Percentiles rank a stretch among this genome's conserved stretches.
phyloP scores from a whole-genome alignment of 148 eudicot genomes.

The Pharnaceum exiguum region DNA sequence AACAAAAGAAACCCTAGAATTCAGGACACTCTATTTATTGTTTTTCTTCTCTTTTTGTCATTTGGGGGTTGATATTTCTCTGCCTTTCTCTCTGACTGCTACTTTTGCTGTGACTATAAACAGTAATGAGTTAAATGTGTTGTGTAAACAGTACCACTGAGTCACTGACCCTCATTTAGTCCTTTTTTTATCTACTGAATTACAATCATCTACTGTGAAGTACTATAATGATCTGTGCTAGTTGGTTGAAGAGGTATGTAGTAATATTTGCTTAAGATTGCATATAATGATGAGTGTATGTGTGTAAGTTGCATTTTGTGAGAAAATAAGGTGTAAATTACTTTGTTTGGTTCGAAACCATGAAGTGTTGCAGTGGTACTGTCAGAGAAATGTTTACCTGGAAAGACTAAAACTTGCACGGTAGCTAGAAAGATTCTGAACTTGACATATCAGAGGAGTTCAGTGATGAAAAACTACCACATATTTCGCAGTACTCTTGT shows the following conservation, averaged over 20 bases:
- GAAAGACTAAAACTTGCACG: constrained; percentile 17
- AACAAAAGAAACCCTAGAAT: constrained; percentile 11
- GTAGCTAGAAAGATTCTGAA: constrained; percentile 48
- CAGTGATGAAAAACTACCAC: constrained; percentile 28
- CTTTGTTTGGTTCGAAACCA: no score
- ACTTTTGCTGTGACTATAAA: neutral
- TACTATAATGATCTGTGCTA: no score
- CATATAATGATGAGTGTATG: no score
- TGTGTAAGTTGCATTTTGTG: neutral
- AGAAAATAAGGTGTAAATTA: no score
- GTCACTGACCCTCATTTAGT: neutral
- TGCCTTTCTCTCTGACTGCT: neutral
- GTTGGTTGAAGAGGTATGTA: no score
- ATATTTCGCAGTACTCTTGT: neutral
- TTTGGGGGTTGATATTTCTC: neutral
- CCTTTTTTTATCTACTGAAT: neutral
- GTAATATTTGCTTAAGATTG: no score
- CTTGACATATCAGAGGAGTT: constrained; percentile 46
- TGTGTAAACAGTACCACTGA: no score
- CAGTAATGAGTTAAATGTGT: constrained; percentile 3
- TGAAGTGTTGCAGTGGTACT: no score
- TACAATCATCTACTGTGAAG: neutral
- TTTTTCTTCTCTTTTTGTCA: neutral
- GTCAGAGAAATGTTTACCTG: constrained; percentile 12
- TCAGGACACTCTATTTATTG: neutral